Conservation (phyloP, 352 stramenopile species). For the Plasmopara muralis region DNA sequence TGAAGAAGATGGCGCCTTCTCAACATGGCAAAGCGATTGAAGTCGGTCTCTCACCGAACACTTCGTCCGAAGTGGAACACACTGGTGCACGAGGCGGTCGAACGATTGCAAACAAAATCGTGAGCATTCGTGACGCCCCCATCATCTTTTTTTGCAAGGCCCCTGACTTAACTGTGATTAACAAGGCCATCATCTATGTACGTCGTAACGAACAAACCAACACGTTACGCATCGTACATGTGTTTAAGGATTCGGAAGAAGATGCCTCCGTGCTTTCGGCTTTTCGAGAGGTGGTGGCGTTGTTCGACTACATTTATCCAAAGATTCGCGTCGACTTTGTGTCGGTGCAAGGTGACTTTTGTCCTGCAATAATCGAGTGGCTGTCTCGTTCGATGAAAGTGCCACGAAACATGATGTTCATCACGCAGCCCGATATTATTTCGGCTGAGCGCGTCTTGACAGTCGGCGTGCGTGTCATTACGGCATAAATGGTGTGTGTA, state of each 20-base stretch:
- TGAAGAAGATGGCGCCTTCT: slow-evolving; percentile 33
- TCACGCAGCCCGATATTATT: slow-evolving; percentile 64
- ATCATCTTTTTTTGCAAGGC: slow-evolving; percentile 88
- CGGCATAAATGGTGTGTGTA: background rate
- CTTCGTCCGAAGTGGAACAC: slow-evolving; percentile 15
- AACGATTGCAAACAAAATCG: slow-evolving; percentile 39
- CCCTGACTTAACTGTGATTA: slow-evolving; percentile 79
- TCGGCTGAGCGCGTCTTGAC: slow-evolving; percentile 57
- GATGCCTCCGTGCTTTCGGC: slow-evolving; percentile 5
- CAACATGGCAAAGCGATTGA: slow-evolving; percentile 15
- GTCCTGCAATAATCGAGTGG: slow-evolving; percentile 67
- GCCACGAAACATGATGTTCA: slow-evolving; percentile 86
- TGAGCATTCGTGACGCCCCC: slow-evolving; percentile 41
- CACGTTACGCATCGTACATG: slow-evolving; percentile 79
- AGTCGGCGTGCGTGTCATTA: slow-evolving; percentile 53
- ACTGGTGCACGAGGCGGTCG: slow-evolving; percentile 38
- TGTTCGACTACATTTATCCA: slow-evolving; percentile 60
- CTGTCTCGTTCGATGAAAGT: slow-evolving; percentile 55
- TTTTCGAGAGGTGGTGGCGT: slow-evolving; percentile 8
- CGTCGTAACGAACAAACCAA: slow-evolving; percentile 81
- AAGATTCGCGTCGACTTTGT: slow-evolving; percentile 78
- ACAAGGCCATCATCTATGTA: slow-evolving; percentile 89
- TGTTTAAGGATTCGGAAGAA: slow-evolving; percentile 30
- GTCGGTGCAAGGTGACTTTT: slow-evolving; percentile 43
- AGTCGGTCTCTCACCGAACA: slow-evolving; percentile 6